Percentiles rank a stretch among this genome's conserved stretches.
phyloP scores from a whole-genome alignment of 352 stramenopile genomes.

The Pythium coloratum region DNA sequence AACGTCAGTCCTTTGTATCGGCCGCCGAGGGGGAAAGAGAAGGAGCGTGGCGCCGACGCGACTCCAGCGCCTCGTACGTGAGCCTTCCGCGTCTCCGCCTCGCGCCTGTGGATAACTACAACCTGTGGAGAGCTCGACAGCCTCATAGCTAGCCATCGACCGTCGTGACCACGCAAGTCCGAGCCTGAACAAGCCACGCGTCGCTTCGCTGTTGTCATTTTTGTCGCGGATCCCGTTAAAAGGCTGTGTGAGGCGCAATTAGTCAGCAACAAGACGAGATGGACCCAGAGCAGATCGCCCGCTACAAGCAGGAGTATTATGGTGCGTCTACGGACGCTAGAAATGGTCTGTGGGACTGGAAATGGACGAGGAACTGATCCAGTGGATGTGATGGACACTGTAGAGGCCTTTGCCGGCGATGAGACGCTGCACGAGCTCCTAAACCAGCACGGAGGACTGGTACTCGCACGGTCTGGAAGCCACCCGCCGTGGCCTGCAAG shows the following conservation, averaged over 20 bases:
- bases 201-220: background rate
- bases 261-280: slow-evolving; percentile 2
- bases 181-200: background rate
- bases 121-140: background rate
- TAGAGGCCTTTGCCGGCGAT: slow-evolving; percentile 64
- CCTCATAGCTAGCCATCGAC: background rate
- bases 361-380: background rate
- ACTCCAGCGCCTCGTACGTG: background rate
- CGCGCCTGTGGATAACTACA: background rate
- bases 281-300: slow-evolving; percentile 27
- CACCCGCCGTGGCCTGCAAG: slow-evolving; percentile 83
- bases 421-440: slow-evolving; percentile 66
- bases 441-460: slow-evolving; percentile 73
- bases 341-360: too few species aligned
- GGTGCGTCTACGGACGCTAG: slow-evolving; percentile 17
- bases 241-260: background rate
- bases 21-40: slow-evolving; percentile 1
- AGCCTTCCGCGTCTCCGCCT: slow-evolving; percentile 1
- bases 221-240: background rate
- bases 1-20: slow-evolving; percentile 27
- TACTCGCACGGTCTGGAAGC: slow-evolving; percentile 75
- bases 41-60: background rate
- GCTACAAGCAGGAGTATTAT: slow-evolving; percentile 37
- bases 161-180: background rate
- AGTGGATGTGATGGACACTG: background rate